These are phyloP conservation scores for Zygoascus flipseniorum DNA, from an alignment of 805 yeast species.

Conservation along the genomic window DNA sequence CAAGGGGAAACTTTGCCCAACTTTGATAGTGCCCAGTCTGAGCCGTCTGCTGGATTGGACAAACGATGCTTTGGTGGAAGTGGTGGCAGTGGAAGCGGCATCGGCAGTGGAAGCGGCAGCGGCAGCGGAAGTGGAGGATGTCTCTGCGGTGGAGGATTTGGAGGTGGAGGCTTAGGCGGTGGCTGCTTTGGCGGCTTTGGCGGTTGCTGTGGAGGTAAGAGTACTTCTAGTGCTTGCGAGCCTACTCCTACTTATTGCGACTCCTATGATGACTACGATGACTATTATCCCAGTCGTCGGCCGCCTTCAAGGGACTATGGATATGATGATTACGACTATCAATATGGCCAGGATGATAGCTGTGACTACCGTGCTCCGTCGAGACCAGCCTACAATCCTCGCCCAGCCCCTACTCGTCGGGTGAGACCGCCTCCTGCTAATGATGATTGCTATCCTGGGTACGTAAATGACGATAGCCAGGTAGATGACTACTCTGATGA, in stretches of 20 bases:
- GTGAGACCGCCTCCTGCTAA: not conserved
- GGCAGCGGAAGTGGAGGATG: not conserved
- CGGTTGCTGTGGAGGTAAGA: not conserved
- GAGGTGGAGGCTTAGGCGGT: slow-evolving; percentile 2
- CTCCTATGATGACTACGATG: not conserved
- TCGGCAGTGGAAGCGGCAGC: not conserved
- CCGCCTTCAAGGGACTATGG: not conserved
- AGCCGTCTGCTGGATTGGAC: not conserved
- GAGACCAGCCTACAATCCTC: not conserved
- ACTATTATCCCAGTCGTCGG: not conserved
- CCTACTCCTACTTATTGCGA: not conserved
- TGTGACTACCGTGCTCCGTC: not conserved
- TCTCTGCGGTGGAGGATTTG: slow-evolving; percentile 2
- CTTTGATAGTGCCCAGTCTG: not conserved
- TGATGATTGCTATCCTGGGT: not conserved
- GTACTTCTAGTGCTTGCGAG: not conserved
- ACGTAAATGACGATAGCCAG: not conserved
- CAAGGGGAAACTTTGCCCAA: not conserved
- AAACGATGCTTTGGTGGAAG: slow-evolving; percentile 1
- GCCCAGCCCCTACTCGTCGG: not conserved
- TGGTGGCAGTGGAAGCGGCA: slow-evolving; percentile 3
- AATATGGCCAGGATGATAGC: not conserved
- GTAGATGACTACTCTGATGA: not conserved
- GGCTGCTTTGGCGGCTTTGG: slow-evolving; percentile 1
- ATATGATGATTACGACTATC: not conserved